Evolutionary conservation across 441 rosid genomes (phyloP), one percentile per base, ranked within the genome.

Genomic region (Aquilaria agallochum): DNA sequence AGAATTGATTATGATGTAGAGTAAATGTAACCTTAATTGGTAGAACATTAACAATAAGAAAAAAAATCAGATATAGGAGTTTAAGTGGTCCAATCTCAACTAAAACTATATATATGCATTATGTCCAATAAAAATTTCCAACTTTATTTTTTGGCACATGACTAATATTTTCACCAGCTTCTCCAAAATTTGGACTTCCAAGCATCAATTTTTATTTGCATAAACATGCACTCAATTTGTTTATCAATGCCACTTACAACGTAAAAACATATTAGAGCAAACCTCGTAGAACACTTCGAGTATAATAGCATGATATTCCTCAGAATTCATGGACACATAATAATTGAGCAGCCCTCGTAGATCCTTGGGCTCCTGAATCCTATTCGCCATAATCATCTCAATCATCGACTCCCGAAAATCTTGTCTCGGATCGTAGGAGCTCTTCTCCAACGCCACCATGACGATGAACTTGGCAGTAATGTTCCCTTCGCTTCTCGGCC

Each of bases 401-500:
- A 82, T 71, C 92, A 94, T 87, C 11, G 98, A 94, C 27, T 80
- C 90, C 72, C 82, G 76, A 57, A 88, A 94, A 71, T 94, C 98
- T 72, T 80, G 81, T 70, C 85, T 76, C n/a, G 95, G 97, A 78
- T 89, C 89, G 48, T 72, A 66, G 20, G 97, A 88, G 68, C 81
- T 69, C 72, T 81, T 91, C 70, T 94, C 98, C 91, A 80, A 76
- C 0, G 95, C 97, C 64, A 90, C 83, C 95, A 90, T 81, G 27
- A 90, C 87, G 10, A 90, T 76, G 53, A 86, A 88, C 77, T 77
- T 89, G 20, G 80, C 45, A 40, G 6, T 10, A 40, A 40, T 10
- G 45, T 36, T 77, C 13, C 69, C 76, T 48, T 70, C 64, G 32
- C 67, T 66, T 34, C 71, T 59, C 15, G 58, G 44, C 57, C 54